A percentile compares a stretch with the other conserved stretches of the same genome.
These are phyloP conservation scores for Ogataea wickerhamii DNA, from an alignment of 805 yeast species.

Conservation along the genomic window DNA sequence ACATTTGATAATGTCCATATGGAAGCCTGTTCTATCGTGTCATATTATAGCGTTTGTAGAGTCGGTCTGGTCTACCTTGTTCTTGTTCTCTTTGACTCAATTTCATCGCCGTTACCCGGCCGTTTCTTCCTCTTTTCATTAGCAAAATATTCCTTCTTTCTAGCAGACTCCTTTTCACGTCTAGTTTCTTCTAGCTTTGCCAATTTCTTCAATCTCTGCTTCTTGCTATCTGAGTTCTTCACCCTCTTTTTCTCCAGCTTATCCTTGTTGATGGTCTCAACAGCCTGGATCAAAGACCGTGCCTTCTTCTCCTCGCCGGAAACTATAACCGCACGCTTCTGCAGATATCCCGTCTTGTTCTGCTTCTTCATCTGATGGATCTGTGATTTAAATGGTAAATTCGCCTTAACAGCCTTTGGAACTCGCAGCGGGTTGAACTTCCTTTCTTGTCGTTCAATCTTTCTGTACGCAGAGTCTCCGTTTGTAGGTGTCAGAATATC, in stretches of 20 bases:
- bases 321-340: slow-evolving; percentile 89
- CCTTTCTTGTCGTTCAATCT: slow-evolving; percentile 80
- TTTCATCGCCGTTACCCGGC: slow-evolving; percentile 31
- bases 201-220: slow-evolving; percentile 67
- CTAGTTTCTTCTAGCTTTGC: slow-evolving; percentile 72
- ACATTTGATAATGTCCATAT: slow-evolving; percentile 57
- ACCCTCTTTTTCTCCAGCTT: slow-evolving; percentile 74
- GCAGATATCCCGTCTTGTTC: slow-evolving; percentile 72
- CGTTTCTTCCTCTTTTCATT: slow-evolving; percentile 65
- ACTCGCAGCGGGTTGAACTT: slow-evolving; percentile 85
- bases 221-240: slow-evolving; percentile 73
- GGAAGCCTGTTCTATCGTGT: too few species aligned
- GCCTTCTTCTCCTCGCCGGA: slow-evolving; percentile 94
- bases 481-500: slow-evolving; percentile 59
- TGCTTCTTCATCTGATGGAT: slow-evolving; percentile 85
- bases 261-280: slow-evolving; percentile 78
- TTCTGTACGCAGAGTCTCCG: slow-evolving; percentile 51
- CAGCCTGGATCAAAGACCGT: slow-evolving; percentile 80
- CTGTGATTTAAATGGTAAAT: slow-evolving; percentile 90
- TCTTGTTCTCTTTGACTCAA: too few species aligned
- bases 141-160: slow-evolving; percentile 83
- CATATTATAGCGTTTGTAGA: too few species aligned
- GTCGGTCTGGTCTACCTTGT: too few species aligned
- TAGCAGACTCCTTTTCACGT: slow-evolving; percentile 72
- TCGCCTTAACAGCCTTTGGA: slow-evolving; percentile 71